These are phyloP conservation scores for Capsicum chinense DNA, from an alignment of 257 asterid species.

Conservation along the genomic window DNA sequence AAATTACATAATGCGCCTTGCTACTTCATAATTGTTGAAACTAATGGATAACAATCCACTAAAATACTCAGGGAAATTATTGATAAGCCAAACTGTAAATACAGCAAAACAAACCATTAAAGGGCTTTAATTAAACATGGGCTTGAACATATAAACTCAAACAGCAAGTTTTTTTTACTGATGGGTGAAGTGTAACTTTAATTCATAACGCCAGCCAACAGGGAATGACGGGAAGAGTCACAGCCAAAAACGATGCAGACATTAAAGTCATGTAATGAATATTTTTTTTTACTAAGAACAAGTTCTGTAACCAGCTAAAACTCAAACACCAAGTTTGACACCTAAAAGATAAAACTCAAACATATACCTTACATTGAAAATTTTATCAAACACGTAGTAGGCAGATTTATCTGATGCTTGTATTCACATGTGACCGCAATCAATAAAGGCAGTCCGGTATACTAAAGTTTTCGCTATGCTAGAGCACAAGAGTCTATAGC, in stretches of 20 bases:
- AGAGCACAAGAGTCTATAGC: no score
- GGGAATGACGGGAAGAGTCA: no score
- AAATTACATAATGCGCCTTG: not conserved
- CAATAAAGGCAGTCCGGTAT: no score
- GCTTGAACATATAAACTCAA: not conserved
- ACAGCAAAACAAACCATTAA: not conserved
- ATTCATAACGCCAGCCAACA: not conserved
- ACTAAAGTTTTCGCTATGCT: no score
- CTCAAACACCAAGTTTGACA: no score
- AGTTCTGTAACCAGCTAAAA: no score
- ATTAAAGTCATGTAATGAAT: no score
- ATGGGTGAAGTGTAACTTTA: not conserved
- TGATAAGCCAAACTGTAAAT: not conserved
- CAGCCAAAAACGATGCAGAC: no score
- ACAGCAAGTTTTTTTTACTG: not conserved
- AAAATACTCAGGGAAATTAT: not conserved
- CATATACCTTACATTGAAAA: not conserved
- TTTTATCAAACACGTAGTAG: not conserved
- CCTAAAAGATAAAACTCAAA: no score
- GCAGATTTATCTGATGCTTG: not conserved
- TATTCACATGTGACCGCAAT: no score
- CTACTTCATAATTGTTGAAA: not conserved
- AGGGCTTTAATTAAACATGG: not conserved
- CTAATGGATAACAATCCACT: not conserved
- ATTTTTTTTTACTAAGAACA: no score